These are phyloP conservation scores for Penicillium sp. DNA, from an alignment of 2,329 filamentous ascomycete genomes.

Conservation along the genomic window DNA sequence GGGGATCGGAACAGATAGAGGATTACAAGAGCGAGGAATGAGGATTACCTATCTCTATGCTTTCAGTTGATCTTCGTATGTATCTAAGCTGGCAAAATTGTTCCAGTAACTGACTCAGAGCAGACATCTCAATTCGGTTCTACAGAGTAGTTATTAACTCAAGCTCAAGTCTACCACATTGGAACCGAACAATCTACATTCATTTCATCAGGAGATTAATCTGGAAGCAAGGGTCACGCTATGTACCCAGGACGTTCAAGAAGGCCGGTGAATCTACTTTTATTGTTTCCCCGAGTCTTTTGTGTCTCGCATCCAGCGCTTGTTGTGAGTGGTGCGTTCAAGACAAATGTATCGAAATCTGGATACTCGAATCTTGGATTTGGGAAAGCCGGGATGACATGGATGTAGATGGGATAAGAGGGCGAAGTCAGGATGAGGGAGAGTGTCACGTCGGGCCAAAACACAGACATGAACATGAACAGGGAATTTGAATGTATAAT, in stretches of 20 bases:
- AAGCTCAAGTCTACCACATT: too few relatives aligned
- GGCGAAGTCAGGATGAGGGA: constrained; percentile 3
- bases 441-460: constrained; percentile 23
- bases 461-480: constrained; percentile 13
- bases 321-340: constrained; percentile 8
- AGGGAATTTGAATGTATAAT: constrained; percentile 16
- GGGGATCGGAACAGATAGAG: too few relatives aligned
- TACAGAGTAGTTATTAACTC: too few relatives aligned
- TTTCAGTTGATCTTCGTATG: too few relatives aligned
- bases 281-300: neutral
- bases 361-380: constrained; percentile 6
- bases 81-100: too few relatives aligned
- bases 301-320: constrained; percentile 6
- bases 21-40: too few relatives aligned
- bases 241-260: constrained; percentile 11
- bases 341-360: constrained; percentile 6
- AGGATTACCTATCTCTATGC: too few relatives aligned
- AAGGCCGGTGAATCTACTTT: constrained; percentile 6
- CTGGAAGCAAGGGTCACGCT: too few relatives aligned
- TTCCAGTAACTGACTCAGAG: too few relatives aligned
- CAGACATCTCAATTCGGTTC: too few relatives aligned
- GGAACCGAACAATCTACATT: too few relatives aligned
- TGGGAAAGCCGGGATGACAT: constrained; percentile 8
- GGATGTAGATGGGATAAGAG: constrained; percentile 18
- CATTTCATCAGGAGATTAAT: too few relatives aligned